Percentiles rank a stretch among this genome's conserved stretches.
Evolutionary conservation across 1,284 basidiomycete genomes (phyloP).

Genomic region (Thelephora terrestris): DNA sequence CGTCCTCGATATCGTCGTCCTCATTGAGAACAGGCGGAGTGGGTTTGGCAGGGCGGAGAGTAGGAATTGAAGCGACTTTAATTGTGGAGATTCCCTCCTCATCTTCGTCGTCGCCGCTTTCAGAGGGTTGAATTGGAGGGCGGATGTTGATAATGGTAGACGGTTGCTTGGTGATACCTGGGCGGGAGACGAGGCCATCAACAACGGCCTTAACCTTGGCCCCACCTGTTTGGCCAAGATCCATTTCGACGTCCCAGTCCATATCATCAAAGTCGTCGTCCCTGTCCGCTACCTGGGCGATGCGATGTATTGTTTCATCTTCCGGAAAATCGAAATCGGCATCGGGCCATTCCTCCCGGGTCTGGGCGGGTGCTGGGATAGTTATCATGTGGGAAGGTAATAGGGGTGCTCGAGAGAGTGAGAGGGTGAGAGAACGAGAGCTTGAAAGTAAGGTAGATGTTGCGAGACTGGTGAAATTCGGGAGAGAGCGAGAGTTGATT

Average conservation of each 20-base stretch:
- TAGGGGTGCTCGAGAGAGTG: slow-evolving; percentile 29
- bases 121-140: slow-evolving; percentile 39
- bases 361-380: background rate
- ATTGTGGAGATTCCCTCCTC: slow-evolving; percentile 74
- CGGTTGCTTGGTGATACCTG: slow-evolving; percentile 18
- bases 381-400: slow-evolving; percentile 29
- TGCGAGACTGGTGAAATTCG: too few species aligned
- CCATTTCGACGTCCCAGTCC: slow-evolving; percentile 74
- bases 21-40: slow-evolving; percentile 16
- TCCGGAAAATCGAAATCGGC: slow-evolving; percentile 77
- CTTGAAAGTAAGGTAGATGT: too few species aligned
- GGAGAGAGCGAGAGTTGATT: too few species aligned
- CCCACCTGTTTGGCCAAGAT: slow-evolving; percentile 46
- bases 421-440: slow-evolving; percentile 33
- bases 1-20: slow-evolving; percentile 30
- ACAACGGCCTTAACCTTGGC: slow-evolving; percentile 35
- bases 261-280: slow-evolving; percentile 40
- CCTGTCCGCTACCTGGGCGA: slow-evolving; percentile 46
- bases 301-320: slow-evolving; percentile 50
- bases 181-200: slow-evolving; percentile 24
- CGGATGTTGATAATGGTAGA: slow-evolving; percentile 51
- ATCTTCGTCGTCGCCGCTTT: slow-evolving; percentile 49
- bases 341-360: slow-evolving; percentile 67
- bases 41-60: slow-evolving; percentile 17
- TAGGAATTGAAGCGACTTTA: slow-evolving; percentile 51